Conservation (phyloP, 129 eudicot species). For the Mikania micrantha region DNA sequence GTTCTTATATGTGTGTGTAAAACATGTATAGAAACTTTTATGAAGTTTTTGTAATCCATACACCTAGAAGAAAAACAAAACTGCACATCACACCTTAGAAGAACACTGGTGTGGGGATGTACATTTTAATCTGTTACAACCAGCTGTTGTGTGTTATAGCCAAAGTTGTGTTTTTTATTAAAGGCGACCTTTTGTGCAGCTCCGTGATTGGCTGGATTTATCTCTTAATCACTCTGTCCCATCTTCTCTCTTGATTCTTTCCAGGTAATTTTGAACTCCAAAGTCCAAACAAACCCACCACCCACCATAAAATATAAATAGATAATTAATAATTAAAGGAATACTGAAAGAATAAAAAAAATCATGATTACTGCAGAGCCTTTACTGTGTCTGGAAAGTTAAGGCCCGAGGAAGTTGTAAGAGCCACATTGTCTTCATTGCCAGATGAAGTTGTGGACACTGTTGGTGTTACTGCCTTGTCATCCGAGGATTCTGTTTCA, state of each 20-base stretch:
- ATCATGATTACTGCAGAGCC: slow-evolving; percentile 46
- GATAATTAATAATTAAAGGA: background rate
- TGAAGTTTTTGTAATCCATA: background rate
- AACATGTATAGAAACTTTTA: background rate
- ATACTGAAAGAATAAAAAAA: background rate
- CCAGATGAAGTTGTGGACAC: slow-evolving; percentile 99
- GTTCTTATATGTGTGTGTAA: background rate
- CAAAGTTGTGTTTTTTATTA: background rate
- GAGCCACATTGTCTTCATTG: slow-evolving; percentile 84
- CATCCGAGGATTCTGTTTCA: slow-evolving; percentile 90
- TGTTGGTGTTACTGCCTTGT: slow-evolving; percentile 71
- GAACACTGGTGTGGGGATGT: background rate
- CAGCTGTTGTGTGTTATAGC: background rate
- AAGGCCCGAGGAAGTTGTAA: slow-evolving; percentile 90
- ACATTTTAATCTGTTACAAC: background rate
- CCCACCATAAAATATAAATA: background rate
- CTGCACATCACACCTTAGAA: slow-evolving; percentile 2
- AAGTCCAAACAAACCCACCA: background rate
- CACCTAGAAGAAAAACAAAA: too few species aligned
- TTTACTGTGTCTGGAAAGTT: slow-evolving; percentile 81
- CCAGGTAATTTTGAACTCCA: slow-evolving; percentile 50
- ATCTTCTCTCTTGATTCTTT: slow-evolving; percentile 88
- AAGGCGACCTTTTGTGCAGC: slow-evolving; percentile 40
- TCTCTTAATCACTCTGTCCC: slow-evolving; percentile 97
- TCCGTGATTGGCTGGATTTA: slow-evolving; percentile 92